phyloP scores from a whole-genome alignment of 805 yeast species.

The Pichia gijzeniarum region DNA sequence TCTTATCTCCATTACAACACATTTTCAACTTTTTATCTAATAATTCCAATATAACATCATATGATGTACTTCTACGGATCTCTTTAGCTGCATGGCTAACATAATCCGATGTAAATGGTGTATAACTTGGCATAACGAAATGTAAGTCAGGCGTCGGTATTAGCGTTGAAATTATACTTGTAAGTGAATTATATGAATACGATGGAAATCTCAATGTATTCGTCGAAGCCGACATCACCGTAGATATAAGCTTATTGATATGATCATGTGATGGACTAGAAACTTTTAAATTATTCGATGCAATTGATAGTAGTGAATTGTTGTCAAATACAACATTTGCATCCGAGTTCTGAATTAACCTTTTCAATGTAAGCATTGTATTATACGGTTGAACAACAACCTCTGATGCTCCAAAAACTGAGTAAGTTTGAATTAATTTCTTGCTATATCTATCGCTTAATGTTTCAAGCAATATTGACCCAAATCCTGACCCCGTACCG shows the following conservation, averaged over 20 bases:
- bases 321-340: constrained; percentile 81
- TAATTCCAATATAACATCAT: constrained; percentile 79
- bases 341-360: constrained; percentile 81
- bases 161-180: constrained; percentile 72
- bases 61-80: constrained; percentile 64
- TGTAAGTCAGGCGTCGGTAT: constrained; percentile 84
- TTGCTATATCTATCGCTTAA: constrained; percentile 77
- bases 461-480: constrained; percentile 57
- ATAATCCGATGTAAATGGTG: constrained; percentile 70
- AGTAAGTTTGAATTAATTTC: constrained; percentile 76
- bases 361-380: constrained; percentile 70
- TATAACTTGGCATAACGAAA: constrained; percentile 60
- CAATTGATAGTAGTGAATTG: constrained; percentile 70
- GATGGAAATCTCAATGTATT: constrained; percentile 81
- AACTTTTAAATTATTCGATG: constrained; percentile 52
- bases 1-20: constrained; percentile 42
- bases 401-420: constrained; percentile 84
- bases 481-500: constrained; percentile 97
- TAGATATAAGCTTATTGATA: constrained; percentile 78
- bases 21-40: constrained; percentile 72
- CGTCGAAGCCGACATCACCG: constrained; percentile 77
- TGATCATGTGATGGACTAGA: constrained; percentile 65
- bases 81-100: constrained; percentile 38
- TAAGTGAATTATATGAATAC: constrained; percentile 80
- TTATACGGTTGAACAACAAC: constrained; percentile 99